Percentiles rank a stretch among this genome's conserved stretches.
Evolutionary conservation across 306 rosid genomes (phyloP).

Genomic region (Cercis canadensis): DNA sequence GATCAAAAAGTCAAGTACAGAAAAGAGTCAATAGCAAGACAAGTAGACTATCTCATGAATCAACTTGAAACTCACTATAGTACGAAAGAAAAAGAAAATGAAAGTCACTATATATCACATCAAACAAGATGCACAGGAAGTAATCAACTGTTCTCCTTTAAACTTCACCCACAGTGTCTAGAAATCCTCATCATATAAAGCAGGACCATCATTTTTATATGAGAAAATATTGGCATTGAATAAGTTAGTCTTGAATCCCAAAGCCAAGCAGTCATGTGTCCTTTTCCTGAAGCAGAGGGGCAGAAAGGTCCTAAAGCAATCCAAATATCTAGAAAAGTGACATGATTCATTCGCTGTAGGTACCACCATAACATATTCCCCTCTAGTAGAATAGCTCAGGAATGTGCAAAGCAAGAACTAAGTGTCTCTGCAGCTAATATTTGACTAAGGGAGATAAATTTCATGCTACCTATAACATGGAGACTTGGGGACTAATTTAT

Average conservation of each 20-base stretch:
- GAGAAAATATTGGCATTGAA: background rate
- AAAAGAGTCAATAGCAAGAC: conserved; percentile 25
- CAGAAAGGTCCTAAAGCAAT: background rate
- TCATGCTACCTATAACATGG: too few relatives aligned
- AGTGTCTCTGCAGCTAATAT: too few relatives aligned
- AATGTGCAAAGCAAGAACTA: background rate
- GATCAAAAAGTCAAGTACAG: conserved; percentile 24
- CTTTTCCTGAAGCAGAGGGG: background rate
- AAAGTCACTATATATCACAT: background rate
- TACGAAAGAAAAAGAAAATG: too few relatives aligned
- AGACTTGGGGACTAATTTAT: too few relatives aligned
- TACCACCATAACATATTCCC: background rate
- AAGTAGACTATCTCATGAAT: conserved; percentile 4
- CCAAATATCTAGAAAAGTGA: background rate
- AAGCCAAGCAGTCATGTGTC: background rate
- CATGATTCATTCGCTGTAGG: background rate
- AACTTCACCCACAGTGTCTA: background rate
- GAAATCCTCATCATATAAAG: conserved; percentile 24
- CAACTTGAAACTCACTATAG: conserved; percentile 11
- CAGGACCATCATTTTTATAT: background rate
- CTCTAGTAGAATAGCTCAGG: background rate
- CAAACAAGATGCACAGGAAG: conserved; percentile 12
- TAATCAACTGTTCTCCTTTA: background rate
- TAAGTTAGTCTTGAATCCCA: background rate
- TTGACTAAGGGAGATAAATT: background rate